These are phyloP conservation scores for Oryza meridionalis DNA, from an alignment of 176 grass and related monocot species.

Conservation along the genomic window DNA sequence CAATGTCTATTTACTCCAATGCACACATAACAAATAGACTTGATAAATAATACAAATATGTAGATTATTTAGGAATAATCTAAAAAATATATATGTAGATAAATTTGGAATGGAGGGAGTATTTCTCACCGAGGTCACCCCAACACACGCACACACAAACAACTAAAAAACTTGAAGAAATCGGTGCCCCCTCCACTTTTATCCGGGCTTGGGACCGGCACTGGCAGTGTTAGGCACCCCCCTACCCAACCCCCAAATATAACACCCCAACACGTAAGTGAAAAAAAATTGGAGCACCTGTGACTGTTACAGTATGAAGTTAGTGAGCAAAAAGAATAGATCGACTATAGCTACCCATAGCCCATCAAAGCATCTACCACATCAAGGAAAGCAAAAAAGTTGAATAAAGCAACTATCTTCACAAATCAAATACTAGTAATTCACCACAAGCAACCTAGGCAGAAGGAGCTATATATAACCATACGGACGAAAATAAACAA, in stretches of 20 bases:
- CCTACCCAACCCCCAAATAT: background rate
- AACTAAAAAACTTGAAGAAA: background rate
- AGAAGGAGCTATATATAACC: too few relatives aligned
- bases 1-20: too few relatives aligned
- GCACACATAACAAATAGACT: too few relatives aligned
- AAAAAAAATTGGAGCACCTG: too few relatives aligned
- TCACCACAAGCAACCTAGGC: background rate
- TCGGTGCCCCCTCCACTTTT: conserved; percentile 48
- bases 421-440: background rate
- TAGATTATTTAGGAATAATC: too few relatives aligned
- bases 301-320: too few relatives aligned
- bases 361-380: too few relatives aligned
- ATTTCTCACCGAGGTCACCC: background rate
- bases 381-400: background rate
- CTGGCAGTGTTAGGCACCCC: conserved; percentile 56
- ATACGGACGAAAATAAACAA: background rate
- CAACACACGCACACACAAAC: background rate
- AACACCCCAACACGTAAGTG: background rate
- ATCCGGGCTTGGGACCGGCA: conserved; percentile 58
- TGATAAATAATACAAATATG: too few relatives aligned
- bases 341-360: too few relatives aligned
- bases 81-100: too few relatives aligned
- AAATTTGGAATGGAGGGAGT: too few relatives aligned
- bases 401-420: background rate
- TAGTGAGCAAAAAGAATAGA: too few relatives aligned